phyloP scores from a whole-genome alignment of 345 rosid species.

The Anacardium occidentale region DNA sequence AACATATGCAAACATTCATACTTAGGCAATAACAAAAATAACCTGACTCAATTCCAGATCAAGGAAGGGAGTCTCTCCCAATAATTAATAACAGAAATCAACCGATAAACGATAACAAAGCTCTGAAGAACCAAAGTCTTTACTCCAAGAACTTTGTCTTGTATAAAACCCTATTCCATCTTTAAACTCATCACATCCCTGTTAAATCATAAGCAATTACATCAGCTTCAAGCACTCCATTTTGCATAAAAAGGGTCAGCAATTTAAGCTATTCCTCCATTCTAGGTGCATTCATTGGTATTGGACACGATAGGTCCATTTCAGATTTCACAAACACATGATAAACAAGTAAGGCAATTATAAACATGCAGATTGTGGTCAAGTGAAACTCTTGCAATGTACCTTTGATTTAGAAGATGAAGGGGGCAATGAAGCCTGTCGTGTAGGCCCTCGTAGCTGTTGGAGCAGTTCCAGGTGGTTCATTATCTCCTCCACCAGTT shows the following conservation, averaged over 20 bases:
- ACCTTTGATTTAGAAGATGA: constrained; percentile 47
- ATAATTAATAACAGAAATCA: not conserved
- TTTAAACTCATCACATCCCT: not conserved
- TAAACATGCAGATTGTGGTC: not conserved
- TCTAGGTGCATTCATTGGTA: too few relatives aligned
- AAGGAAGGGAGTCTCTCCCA: not conserved
- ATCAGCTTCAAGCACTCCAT: not conserved
- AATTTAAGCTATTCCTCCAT: too few relatives aligned
- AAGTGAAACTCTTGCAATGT: not conserved
- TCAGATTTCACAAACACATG: too few relatives aligned
- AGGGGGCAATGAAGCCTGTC: constrained; percentile 41
- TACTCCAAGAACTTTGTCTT: not conserved
- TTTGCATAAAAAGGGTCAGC: not conserved
- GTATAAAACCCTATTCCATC: not conserved
- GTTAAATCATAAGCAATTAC: not conserved
- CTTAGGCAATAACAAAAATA: not conserved
- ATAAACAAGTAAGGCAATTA: too few relatives aligned
- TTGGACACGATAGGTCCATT: too few relatives aligned
- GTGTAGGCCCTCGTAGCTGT: constrained; percentile 31
- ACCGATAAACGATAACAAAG: not conserved
- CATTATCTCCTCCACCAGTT: constrained; percentile 39
- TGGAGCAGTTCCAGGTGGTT: constrained; percentile 53
- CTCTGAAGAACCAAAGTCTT: not conserved
- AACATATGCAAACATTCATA: not conserved
- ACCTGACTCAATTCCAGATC: not conserved